phyloP scores from a whole-genome alignment of 257 asterid species.

The Salvia rosmarinus region DNA sequence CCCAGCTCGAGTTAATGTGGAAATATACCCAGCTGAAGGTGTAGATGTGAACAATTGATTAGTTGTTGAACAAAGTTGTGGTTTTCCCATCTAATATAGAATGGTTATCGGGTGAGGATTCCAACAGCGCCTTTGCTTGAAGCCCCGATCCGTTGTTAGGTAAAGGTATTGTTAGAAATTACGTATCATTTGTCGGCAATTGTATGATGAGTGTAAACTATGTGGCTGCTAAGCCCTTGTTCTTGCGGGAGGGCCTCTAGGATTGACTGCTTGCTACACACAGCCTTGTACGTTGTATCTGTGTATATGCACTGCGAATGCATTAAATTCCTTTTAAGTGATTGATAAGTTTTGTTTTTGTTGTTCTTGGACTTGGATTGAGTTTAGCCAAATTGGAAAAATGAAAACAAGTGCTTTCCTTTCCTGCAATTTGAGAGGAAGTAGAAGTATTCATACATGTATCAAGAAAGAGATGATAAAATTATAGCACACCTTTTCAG shows the following conservation, averaged over 20 bases:
- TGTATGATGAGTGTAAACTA: not conserved
- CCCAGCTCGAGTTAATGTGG: conserved; percentile 37
- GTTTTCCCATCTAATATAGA: not conserved
- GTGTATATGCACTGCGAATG: not conserved
- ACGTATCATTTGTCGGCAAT: not conserved
- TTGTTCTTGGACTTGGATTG: too few relatives aligned
- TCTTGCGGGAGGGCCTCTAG: too few relatives aligned
- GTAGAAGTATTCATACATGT: too few relatives aligned
- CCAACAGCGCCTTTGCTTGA: not conserved
- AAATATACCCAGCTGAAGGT: too few relatives aligned
- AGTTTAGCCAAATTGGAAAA: too few relatives aligned
- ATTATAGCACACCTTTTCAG: too few relatives aligned
- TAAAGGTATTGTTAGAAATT: conserved; percentile 12
- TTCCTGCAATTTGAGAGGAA: too few relatives aligned
- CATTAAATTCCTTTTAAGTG: not conserved
- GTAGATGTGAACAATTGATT: not conserved
- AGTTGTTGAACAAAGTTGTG: not conserved
- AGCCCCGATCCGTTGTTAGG: not conserved
- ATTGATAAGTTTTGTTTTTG: not conserved
- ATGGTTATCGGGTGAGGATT: not conserved
- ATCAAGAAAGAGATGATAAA: too few relatives aligned
- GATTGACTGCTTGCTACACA: conserved; percentile 7
- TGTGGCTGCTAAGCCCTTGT: too few relatives aligned
- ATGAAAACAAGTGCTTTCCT: too few relatives aligned
- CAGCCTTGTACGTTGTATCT: conserved; percentile 28